These are phyloP conservation scores for Mortierella sp. DNA, from an alignment of 371 early-diverging fungal species.

Conservation along the genomic window DNA sequence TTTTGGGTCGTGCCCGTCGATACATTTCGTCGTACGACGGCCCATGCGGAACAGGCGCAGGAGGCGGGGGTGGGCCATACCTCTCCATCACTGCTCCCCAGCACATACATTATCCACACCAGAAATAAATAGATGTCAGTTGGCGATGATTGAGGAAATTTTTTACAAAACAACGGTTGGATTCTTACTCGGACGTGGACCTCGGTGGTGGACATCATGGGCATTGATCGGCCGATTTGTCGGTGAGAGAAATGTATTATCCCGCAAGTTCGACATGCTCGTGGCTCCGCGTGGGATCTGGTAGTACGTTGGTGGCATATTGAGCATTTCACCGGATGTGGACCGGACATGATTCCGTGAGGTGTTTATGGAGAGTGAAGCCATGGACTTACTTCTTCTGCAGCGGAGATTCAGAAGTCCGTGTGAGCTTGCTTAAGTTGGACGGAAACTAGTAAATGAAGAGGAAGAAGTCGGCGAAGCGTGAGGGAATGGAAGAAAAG, in stretches of 20 bases:
- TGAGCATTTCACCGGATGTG: constrained; percentile 52
- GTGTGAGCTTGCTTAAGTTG: too few species aligned
- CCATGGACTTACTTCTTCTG: constrained; percentile 21
- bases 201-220: constrained; percentile 25
- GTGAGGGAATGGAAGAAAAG: too few species aligned
- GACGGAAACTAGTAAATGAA: too few species aligned
- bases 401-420: too few species aligned
- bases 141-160: too few species aligned
- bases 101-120: neutral
- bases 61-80: constrained; percentile 37
- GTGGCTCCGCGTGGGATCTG: constrained; percentile 53
- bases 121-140: neutral
- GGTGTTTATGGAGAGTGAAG: constrained; percentile 55
- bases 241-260: constrained; percentile 29
- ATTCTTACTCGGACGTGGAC: constrained; percentile 38
- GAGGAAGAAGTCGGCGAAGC: too few species aligned
- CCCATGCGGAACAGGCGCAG: constrained; percentile 29
- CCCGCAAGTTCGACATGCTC: constrained; percentile 50
- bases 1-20: constrained; percentile 44
- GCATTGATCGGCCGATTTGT: constrained; percentile 21
- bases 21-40: constrained; percentile 48
- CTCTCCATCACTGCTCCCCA: constrained; percentile 42
- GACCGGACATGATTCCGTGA: constrained; percentile 53
- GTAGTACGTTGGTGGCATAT: constrained; percentile 39
- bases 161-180: neutral